Conservation (phyloP, 371 early-diverging fungal genomes). For the Syncephalastrum sp. region DNA sequence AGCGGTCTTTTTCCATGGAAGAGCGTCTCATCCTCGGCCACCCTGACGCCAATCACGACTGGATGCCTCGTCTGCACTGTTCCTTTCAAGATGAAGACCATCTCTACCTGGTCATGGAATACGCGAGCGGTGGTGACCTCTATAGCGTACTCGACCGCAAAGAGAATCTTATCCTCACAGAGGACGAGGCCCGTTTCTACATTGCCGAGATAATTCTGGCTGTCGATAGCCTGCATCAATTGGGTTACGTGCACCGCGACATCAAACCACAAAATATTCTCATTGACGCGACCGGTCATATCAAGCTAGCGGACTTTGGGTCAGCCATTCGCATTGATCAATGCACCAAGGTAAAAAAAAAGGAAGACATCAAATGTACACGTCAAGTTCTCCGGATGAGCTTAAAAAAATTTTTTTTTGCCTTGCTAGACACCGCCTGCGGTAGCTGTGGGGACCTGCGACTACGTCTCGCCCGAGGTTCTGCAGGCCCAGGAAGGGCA, state of each 20-base stretch:
- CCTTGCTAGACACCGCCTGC: constrained; percentile 56
- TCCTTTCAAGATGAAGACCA: constrained; percentile 91
- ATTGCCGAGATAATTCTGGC: constrained; percentile 94
- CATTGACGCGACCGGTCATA: constrained; percentile 72
- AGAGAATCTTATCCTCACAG: constrained; percentile 67
- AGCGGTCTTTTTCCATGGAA: constrained; percentile 89
- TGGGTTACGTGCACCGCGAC: constrained; percentile 95
- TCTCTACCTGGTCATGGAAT: constrained; percentile 97
- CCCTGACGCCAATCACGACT: constrained; percentile 59
- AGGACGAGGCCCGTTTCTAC: constrained; percentile 93
- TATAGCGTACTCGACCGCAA: constrained; percentile 90
- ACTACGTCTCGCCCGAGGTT: constrained; percentile 96
- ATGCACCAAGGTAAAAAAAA: constrained; percentile 26
- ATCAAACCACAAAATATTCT: constrained; percentile 84
- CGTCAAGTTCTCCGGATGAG: constrained; percentile 9
- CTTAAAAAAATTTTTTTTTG: constrained; percentile 2
- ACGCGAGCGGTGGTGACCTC: constrained; percentile 93
- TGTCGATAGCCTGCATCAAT: constrained; percentile 85
- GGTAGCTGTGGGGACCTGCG: constrained; percentile 89
- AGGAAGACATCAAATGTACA: background rate
- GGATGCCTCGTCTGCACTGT: constrained; percentile 82
- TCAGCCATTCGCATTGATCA: constrained; percentile 50
- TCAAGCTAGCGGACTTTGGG: constrained; percentile 94
- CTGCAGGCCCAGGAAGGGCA: constrained; percentile 65
- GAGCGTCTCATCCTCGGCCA: constrained; percentile 83